Evolutionary conservation across 768 basidiomycete species (phyloP), one percentile per base, ranked within the genome.

Genomic region (Phaeotremella skinneri): DNA sequence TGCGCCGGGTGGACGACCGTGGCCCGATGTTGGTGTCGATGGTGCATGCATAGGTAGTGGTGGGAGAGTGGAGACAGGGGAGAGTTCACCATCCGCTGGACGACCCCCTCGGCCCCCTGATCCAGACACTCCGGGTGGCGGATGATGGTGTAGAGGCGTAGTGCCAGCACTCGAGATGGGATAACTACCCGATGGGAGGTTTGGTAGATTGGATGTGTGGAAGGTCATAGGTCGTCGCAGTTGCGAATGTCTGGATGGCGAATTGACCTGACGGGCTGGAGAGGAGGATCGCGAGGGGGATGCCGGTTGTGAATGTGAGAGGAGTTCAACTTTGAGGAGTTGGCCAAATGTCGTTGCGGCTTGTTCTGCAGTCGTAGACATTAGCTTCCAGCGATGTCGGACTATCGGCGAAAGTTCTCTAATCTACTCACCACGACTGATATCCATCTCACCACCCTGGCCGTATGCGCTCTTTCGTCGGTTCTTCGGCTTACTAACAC

Each of bases 141-240:
- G 75, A 51, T 70, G 69, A 58, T 73, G 74, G 58, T 75, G 70
- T 29, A 67, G 49, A 6, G 68, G 73, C 17, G 72, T 66, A 14
- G 68, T 78, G 16, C 77, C 74, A 2, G 80, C 89, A 0, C 88
- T 89, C 14, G 82, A 76, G 4, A 87, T 81, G 20, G 85, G 81
- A 29, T 87, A 85, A 0, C 85, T 85, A 2, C 84, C 82, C 3
- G 88, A 87, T 0, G 87, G 87, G 49, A 90, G 87, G 25, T 79
- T 90, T 86, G 34, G 85, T 83, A 73, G 89, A 85, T 20, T 90
- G 79, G 60, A 90, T 84, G 26, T 87, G 83, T 60, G 81, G 85
- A 79, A 91, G 63, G 60, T 76, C 75, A 70, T 72, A 52, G 59
- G 64, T 62, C 66, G 76, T 49, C 61, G 54, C 64, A 66, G 55